These are phyloP conservation scores for Lactarius deliciosus DNA, from an alignment of 768 basidiomycete genomes.

Conservation along the genomic window DNA sequence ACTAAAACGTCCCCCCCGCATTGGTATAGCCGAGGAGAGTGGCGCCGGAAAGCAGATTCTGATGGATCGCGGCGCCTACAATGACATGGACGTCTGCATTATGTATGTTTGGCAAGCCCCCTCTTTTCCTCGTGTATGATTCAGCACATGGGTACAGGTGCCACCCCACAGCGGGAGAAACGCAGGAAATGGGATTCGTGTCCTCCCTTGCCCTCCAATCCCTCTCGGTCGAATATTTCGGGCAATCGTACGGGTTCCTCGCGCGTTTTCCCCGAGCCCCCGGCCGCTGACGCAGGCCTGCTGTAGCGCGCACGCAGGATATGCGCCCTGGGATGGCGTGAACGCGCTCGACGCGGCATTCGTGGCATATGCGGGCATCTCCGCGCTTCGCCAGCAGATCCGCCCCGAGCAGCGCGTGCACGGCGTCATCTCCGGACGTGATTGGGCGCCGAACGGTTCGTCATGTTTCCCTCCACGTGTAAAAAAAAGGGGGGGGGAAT, in stretches of 20 bases:
- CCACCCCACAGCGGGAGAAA: conserved; percentile 63
- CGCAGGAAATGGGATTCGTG: conserved; percentile 50
- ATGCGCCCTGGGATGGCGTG: conserved; percentile 81
- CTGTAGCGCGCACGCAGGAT: conserved; percentile 72
- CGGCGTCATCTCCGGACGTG: conserved; percentile 68
- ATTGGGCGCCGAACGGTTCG: conserved; percentile 70
- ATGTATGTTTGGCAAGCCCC: conserved; percentile 47
- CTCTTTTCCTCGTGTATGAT: background rate
- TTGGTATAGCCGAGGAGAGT: conserved; percentile 63
- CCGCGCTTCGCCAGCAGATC: conserved; percentile 83
- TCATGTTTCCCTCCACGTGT: background rate
- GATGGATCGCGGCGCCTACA: conserved; percentile 72
- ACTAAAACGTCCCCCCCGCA: background rate
- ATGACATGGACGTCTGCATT: conserved; percentile 77
- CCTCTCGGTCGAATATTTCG: conserved; percentile 69
- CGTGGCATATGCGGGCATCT: conserved; percentile 75
- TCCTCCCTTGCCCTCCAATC: conserved; percentile 62
- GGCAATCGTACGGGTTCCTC: conserved; percentile 54
- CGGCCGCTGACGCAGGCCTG: background rate
- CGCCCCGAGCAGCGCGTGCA: conserved; percentile 79
- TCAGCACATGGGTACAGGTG: conserved; percentile 49
- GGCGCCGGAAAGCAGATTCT: conserved; percentile 78
- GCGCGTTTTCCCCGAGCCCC: background rate
- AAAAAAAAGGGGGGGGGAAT: background rate
- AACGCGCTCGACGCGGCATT: conserved; percentile 91